Conservation (phyloP, 306 rosid genomes). For the Vigna reflexopilosa region DNA sequence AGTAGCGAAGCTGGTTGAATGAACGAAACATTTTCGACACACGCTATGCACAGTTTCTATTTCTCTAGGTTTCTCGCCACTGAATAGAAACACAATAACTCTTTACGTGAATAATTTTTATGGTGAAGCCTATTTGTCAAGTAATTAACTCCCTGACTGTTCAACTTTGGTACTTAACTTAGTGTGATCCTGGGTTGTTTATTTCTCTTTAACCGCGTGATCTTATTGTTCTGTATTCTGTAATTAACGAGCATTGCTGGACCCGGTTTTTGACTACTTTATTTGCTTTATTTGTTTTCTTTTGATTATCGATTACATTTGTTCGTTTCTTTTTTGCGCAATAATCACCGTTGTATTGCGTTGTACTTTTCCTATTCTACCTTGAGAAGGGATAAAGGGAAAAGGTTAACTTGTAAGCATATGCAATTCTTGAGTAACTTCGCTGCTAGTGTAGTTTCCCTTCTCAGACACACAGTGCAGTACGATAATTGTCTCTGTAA, state of each 20-base stretch:
- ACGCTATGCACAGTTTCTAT: conserved; percentile 21
- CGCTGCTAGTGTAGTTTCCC: conserved; percentile 45
- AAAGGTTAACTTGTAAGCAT: conserved; percentile 36
- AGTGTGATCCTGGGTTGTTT: conserved; percentile 21
- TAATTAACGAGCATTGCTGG: conserved; percentile 26
- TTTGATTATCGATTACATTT: conserved; percentile 14
- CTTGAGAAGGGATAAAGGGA: conserved; percentile 28
- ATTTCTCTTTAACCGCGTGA: neutral
- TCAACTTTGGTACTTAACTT: conserved; percentile 30
- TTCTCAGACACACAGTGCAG: conserved; percentile 34
- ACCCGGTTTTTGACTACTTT: conserved; percentile 19
- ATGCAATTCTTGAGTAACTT: conserved; percentile 51
- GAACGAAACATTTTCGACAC: conserved; percentile 13
- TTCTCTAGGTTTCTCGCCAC: conserved; percentile 11
- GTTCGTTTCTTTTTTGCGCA: conserved; percentile 28
- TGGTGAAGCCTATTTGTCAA: conserved; percentile 8
- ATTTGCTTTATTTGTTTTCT: neutral
- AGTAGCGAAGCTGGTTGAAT: neutral
- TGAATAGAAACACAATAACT: neutral
- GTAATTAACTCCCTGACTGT: conserved; percentile 19
- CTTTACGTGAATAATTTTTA: conserved; percentile 22
- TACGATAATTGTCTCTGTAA: conserved; percentile 24
- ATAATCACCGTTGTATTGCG: conserved; percentile 24
- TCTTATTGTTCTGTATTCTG: conserved; percentile 9
- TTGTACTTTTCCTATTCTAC: conserved; percentile 36